Base-by-base conservation (phyloP, 805 yeast genomes). In the Pichia paraexigua region DNA sequence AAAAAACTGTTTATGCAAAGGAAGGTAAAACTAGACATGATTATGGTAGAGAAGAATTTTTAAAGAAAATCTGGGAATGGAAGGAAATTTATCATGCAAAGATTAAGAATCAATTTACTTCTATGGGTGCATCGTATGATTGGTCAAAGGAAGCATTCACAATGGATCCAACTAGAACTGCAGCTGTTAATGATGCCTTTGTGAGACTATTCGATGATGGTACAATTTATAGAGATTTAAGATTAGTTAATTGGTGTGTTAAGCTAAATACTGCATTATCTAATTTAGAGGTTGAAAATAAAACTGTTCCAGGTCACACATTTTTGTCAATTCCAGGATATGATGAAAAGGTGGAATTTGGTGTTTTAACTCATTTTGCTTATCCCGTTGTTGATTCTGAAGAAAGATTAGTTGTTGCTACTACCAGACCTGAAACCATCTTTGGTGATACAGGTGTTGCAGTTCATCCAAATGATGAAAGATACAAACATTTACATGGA, bases 391-490 rank as follows among this genome's bases (percentile, higher is more conserved):
- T 85, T 54, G 87, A 75, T 46, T 82, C 91, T 17, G 92, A 86
- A 57, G 99, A 94, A 72, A 85, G 78, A 70, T 64, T 94, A 49
- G 75, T 92, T 52, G 96, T 94, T 58, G 99, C 99, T 37, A 94
- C 99, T 47, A 94, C 99, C 41, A 92, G 99, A 81, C 99, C 99
- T 43, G 99, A 94, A 74, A 94, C 99, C 53, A 72, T 94, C 60
- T 92, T 94, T 63, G 99, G 99, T 76, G 99, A 94, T 72, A 90
- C 97, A 51, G 99, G 85, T 66, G 86, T 94, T 60, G 99, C 99
- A 42, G 96, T 94, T 50, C 99, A 94, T 70, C 99, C 99, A 53
- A 81, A 91, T 45, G 99, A 94, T 72, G 73, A 82, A 45, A 83
- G 99, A 71, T 94, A 94, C 77, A 85, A 72, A 59, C 99, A 94